Evolutionary conservation across 108 stramenopile species (phyloP).

Genomic region (Pseudonitzschia delicatissima): DNA sequence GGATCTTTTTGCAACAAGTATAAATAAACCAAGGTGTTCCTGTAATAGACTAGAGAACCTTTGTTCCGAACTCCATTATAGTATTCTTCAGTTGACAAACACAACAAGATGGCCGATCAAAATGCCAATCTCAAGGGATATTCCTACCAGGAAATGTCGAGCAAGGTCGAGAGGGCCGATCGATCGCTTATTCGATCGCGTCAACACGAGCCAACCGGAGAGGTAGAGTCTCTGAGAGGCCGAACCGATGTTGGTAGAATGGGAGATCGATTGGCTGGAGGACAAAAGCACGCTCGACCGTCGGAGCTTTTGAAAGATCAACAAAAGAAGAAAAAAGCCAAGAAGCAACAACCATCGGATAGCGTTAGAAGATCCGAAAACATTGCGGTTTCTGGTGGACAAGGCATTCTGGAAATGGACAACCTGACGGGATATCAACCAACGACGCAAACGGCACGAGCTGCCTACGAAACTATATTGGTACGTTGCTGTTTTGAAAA

Average conservation of each 20-base stretch:
- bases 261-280: slow-evolving; percentile 69
- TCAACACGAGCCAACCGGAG: slow-evolving; percentile 85
- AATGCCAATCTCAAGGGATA: slow-evolving; percentile 84
- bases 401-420: slow-evolving; percentile 56
- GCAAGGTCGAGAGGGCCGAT: slow-evolving; percentile 90
- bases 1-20: too few relatives aligned
- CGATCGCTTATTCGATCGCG: slow-evolving; percentile 41
- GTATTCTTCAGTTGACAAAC: background rate
- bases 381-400: slow-evolving; percentile 30
- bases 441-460: slow-evolving; percentile 52
- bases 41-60: background rate
- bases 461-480: slow-evolving; percentile 83
- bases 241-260: slow-evolving; percentile 64
- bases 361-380: slow-evolving; percentile 9
- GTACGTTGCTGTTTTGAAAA: slow-evolving; percentile 19
- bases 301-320: slow-evolving; percentile 40
- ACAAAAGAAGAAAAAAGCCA: slow-evolving; percentile 38
- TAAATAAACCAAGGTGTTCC: too few relatives aligned
- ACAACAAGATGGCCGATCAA: slow-evolving; percentile 77
- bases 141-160: slow-evolving; percentile 95
- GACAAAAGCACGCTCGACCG: slow-evolving; percentile 40
- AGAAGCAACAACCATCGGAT: slow-evolving; percentile 10
- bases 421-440: slow-evolving; percentile 71
- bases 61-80: background rate
- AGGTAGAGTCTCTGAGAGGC: slow-evolving; percentile 90